A percentile compares a stretch with the other conserved stretches of the same genome.
Conservation (phyloP, 352 stramenopile species). For the Nothophytophthora sp. region DNA sequence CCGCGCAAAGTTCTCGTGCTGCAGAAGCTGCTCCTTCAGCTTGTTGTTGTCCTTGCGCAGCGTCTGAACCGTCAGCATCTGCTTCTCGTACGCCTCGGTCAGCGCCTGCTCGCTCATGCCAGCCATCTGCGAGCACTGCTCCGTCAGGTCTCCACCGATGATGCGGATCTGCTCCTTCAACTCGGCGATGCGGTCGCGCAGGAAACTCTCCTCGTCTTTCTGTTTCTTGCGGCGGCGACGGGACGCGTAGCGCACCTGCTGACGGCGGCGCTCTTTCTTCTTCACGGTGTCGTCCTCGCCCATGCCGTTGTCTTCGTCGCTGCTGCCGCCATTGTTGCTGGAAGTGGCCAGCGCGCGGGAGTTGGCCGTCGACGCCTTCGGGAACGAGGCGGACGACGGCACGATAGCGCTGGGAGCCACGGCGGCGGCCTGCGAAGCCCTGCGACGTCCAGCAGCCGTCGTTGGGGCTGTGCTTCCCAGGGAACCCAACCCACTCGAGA, state of each 20-base stretch:
- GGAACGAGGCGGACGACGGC: constrained; percentile 18
- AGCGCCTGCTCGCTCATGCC: constrained; percentile 81
- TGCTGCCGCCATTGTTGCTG: constrained; percentile 53
- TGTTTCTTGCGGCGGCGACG: constrained; percentile 82
- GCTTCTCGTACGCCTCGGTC: constrained; percentile 81
- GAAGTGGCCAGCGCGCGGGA: constrained; percentile 46
- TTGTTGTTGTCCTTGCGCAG: constrained; percentile 86
- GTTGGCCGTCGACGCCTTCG: constrained; percentile 26
- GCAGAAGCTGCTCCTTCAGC: constrained; percentile 77
- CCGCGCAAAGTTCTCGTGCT: constrained; percentile 84
- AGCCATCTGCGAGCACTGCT: constrained; percentile 81
- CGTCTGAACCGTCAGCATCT: constrained; percentile 79
- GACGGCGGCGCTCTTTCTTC: constrained; percentile 80
- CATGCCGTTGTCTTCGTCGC: constrained; percentile 51
- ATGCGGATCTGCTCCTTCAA: constrained; percentile 86
- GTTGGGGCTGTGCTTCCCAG: too few species aligned
- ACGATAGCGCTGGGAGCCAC: constrained; percentile 41
- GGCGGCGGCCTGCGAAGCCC: constrained; percentile 10
- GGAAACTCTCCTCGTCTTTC: constrained; percentile 82
- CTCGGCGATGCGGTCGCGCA: constrained; percentile 81
- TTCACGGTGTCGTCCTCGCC: constrained; percentile 63
- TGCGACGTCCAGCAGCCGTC: constrained; percentile 2
- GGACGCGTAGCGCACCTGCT: constrained; percentile 82
- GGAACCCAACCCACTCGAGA: too few species aligned
- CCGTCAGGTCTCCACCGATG: constrained; percentile 73